Conservation (phyloP, 2,329 filamentous ascomycete species). For the Aphanocladium album region DNA sequence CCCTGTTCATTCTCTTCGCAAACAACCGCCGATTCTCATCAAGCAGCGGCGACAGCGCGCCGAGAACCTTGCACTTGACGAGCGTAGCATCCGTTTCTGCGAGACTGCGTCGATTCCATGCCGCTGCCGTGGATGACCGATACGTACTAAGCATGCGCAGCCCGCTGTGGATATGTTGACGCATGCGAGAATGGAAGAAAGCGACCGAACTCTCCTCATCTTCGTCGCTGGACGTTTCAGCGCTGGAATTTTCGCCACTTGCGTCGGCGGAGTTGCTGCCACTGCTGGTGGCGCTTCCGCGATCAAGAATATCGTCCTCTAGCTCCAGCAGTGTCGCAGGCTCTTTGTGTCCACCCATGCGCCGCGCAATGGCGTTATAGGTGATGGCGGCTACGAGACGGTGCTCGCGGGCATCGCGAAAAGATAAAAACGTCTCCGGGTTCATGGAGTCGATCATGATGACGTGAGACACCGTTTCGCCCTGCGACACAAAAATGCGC, state of each 20-base stretch:
- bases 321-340: background rate
- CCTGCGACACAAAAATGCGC: conserved; percentile 15
- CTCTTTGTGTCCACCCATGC: background rate
- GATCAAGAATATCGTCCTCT: background rate
- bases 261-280: background rate
- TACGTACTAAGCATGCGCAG: background rate
- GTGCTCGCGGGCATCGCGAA: conserved; percentile 16
- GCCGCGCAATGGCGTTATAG: background rate
- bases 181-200: background rate
- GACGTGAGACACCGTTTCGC: conserved; percentile 19
- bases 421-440: conserved; percentile 19
- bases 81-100: background rate
- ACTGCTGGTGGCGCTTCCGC: background rate
- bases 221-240: background rate
- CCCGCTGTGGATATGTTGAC: background rate
- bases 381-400: background rate
- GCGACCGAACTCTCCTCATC: background rate
- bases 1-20: background rate
- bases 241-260: background rate
- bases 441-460: conserved; percentile 24
- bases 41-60: background rate
- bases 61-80: background rate
- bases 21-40: background rate
- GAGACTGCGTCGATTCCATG: background rate
- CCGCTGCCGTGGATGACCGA: background rate